phyloP scores from a whole-genome alignment of 129 eudicot genomes.

The Deinandra increscens region DNA sequence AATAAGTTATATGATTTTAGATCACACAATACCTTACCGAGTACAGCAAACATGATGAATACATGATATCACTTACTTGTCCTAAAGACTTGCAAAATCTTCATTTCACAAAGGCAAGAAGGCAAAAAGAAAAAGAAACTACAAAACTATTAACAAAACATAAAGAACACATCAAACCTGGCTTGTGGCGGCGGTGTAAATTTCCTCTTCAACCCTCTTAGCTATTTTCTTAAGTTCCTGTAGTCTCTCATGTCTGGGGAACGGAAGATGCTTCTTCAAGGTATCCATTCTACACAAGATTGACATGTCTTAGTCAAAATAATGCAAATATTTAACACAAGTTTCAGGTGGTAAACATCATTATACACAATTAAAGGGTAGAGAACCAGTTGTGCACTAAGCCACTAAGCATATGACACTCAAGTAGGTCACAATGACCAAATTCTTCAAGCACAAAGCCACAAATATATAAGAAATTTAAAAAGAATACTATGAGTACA shows the following conservation, averaged over 20 bases:
- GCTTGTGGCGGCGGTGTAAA: constrained; percentile 60
- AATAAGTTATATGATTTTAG: not conserved
- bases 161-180: constrained; percentile 39
- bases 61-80: not conserved
- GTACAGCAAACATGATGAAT: not conserved
- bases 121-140: not conserved
- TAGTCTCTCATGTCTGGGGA: constrained; percentile 65
- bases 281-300: constrained; percentile 53
- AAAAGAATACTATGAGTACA: not conserved
- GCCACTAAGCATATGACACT: not conserved
- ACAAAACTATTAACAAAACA: not conserved
- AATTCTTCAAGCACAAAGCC: not conserved
- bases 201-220: constrained; percentile 63
- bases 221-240: constrained; percentile 63
- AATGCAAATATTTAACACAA: not conserved
- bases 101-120: not conserved
- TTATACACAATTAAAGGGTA: not conserved
- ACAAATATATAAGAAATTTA: not conserved
- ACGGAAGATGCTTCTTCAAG: constrained; percentile 70
- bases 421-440: not conserved
- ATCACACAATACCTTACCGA: constrained; percentile 4
- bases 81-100: not conserved
- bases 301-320: constrained; percentile 1
- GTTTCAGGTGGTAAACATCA: not conserved
- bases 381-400: not conserved